phyloP scores from a whole-genome alignment of 179 eudicot genomes.

The Silene vulgaris region DNA sequence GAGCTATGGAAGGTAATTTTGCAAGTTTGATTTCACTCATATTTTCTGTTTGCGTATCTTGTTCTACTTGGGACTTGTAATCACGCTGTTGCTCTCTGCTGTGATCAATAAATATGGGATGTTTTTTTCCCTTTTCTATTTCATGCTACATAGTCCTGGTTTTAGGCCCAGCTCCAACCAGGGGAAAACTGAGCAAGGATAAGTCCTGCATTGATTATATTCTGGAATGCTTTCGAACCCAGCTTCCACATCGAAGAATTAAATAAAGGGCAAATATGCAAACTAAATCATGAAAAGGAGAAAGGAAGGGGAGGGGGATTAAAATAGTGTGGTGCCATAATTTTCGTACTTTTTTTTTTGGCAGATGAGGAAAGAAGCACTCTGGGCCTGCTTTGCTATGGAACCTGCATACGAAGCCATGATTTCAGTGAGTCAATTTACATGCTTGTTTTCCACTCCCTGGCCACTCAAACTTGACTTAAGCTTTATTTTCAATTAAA shows the following conservation, averaged over 20 bases:
- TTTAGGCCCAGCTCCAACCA: not conserved
- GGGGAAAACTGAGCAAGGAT: not conserved
- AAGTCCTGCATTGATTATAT: not conserved
- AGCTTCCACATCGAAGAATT: not conserved
- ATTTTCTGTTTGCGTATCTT: not conserved
- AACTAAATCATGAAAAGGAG: not conserved
- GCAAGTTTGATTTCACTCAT: not conserved
- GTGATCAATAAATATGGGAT: not conserved
- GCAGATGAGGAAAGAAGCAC: slow-evolving; percentile 98
- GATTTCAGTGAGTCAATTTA: slow-evolving; percentile 62
- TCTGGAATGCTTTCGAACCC: not conserved
- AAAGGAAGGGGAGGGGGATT: no score
- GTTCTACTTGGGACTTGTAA: not conserved
- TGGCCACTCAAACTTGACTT: not conserved
- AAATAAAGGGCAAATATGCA: not conserved
- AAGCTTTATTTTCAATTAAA: no score
- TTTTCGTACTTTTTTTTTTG: slow-evolving; percentile 3
- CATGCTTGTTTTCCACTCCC: not conserved
- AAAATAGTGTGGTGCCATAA: not conserved
- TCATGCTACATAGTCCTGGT: not conserved
- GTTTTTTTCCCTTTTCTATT: not conserved
- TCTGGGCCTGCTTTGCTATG: slow-evolving; percentile 98
- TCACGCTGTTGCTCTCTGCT: not conserved
- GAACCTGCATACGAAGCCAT: slow-evolving; percentile 78
- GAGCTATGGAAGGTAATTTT: slow-evolving; percentile 90